These are phyloP conservation scores for Capronia coronata DNA, from an alignment of 2,329 filamentous ascomycete genomes.

Conservation along the genomic window DNA sequence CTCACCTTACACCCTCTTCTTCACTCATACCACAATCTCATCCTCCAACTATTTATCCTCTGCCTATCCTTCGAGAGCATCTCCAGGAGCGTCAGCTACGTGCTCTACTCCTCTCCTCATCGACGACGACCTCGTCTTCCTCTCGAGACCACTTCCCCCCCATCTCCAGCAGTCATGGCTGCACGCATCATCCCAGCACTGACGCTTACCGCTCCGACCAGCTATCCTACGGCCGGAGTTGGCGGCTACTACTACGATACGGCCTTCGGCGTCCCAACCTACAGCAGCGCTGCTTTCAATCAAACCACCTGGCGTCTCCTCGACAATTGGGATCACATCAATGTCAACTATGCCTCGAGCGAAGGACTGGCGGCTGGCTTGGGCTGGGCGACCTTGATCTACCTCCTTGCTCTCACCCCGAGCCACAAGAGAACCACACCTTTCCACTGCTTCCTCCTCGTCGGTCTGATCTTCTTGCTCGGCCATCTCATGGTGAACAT, in stretches of 20 bases:
- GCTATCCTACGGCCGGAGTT: conserved; percentile 19
- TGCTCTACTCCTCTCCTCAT: neutral
- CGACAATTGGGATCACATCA: conserved; percentile 16
- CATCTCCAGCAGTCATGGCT: neutral
- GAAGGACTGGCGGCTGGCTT: conserved; percentile 18
- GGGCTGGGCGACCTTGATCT: conserved; percentile 21
- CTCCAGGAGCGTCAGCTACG: neutral
- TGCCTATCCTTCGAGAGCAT: neutral
- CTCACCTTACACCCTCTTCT: neutral
- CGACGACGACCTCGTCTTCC: neutral
- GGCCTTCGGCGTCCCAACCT: conserved; percentile 17
- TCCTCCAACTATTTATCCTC: neutral
- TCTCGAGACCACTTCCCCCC: neutral
- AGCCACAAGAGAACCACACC: conserved; percentile 19
- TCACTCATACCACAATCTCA: neutral
- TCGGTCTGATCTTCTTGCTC: conserved; percentile 16
- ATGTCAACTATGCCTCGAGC: conserved; percentile 8
- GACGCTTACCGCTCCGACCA: conserved; percentile 4
- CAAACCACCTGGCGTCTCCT: conserved; percentile 16
- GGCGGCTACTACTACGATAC: conserved; percentile 19
- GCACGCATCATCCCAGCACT: conserved; percentile 1
- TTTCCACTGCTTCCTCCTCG: conserved; percentile 21
- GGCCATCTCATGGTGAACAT: conserved; percentile 19
- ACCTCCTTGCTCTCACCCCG: conserved; percentile 22
- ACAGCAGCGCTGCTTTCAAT: conserved; percentile 7